phyloP scores from a whole-genome alignment of 768 basidiomycete species.

The Chiua virens region DNA sequence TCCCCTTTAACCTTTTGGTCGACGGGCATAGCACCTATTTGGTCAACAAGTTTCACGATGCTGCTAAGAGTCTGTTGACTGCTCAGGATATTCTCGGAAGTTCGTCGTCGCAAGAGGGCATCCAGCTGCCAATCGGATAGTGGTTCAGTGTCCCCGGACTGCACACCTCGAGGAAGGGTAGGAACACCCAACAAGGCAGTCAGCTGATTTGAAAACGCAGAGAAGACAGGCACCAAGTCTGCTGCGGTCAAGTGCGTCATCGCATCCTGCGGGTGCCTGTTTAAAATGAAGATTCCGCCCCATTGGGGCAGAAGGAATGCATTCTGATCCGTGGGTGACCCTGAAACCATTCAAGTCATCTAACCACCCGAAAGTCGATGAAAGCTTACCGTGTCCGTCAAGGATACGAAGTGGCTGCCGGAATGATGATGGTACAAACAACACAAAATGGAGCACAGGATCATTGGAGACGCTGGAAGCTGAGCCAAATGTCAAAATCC shows the following conservation, averaged over 20 bases:
- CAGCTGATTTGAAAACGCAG: conserved; percentile 69
- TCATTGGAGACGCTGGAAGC: conserved; percentile 93
- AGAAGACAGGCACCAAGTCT: conserved; percentile 54
- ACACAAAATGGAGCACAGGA: conserved; percentile 88
- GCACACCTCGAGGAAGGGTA: conserved; percentile 49
- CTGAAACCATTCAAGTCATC: conserved; percentile 35
- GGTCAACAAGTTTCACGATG: conserved; percentile 79
- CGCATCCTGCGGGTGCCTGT: conserved; percentile 42
- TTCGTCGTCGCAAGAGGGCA: conserved; percentile 67
- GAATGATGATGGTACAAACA: conserved; percentile 78
- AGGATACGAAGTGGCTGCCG: conserved; percentile 72
- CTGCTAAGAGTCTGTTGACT: conserved; percentile 76
- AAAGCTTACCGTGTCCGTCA: conserved; percentile 46
- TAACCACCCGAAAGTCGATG: conserved; percentile 2
- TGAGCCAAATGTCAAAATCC: conserved; percentile 31
- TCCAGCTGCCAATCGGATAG: conserved; percentile 82
- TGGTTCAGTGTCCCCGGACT: conserved; percentile 21
- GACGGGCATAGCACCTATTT: conserved; percentile 93
- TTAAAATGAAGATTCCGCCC: conserved; percentile 84
- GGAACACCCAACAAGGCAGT: conserved; percentile 82
- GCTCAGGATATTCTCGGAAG: conserved; percentile 64
- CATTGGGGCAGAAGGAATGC: conserved; percentile 93
- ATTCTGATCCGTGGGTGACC: conserved; percentile 45
- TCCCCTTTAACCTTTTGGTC: conserved; percentile 72
- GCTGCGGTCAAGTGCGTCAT: conserved; percentile 33